Evolutionary conservation across 805 yeast species (phyloP), one percentile per base, ranked within the genome.

Genomic region (Candida bentonensis): DNA sequence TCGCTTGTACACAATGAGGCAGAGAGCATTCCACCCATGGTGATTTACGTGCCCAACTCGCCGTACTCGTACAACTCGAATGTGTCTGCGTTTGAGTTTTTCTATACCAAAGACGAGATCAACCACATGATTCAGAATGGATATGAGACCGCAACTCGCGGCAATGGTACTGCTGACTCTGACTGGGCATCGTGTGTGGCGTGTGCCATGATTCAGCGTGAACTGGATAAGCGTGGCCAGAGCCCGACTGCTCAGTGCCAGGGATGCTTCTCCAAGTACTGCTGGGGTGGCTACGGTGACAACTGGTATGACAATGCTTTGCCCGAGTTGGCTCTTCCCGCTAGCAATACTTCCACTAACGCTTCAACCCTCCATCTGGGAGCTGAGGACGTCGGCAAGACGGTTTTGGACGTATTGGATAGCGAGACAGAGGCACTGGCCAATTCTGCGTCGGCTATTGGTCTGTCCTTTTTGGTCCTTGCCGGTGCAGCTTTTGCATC

Each of bases 141-240:
- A 7, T 82, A 76, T 57, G 84, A 82, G 53, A 70, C 74, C 13
- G 73, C 79, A 11, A 68, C 88, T 1, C 72, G 81, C 55, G 67
- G 69, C 46, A 84, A 83, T 58, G 62, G 74, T 21, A 79, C 94
- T 13, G 56, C 78, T 21, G 94, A 82, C 51, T 57, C 64, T 3
- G 77, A 81, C 34, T 85, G 83, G 79, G 65, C 73, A 36, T 72
- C 77, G 4, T 85, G 95, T 66, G 70, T 85, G 42, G 83, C 82
- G 2, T 85, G 95, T 68, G 95, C 94, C 7, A 72, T 85, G 40
- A 69, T 84, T 47, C 79, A 84, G 64, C 76, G 95, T 59, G 74
- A 80, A 36, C 78, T 79, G 56, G 92, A 84, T 63, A 70, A 87
- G 57, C 62, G 68, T 27, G 78, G 78, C 23, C 76, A 79, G 53